Base-by-base conservation (phyloP, 495 filamentous ascomycete genomes). In the Chaetomidium leptoderma region DNA sequence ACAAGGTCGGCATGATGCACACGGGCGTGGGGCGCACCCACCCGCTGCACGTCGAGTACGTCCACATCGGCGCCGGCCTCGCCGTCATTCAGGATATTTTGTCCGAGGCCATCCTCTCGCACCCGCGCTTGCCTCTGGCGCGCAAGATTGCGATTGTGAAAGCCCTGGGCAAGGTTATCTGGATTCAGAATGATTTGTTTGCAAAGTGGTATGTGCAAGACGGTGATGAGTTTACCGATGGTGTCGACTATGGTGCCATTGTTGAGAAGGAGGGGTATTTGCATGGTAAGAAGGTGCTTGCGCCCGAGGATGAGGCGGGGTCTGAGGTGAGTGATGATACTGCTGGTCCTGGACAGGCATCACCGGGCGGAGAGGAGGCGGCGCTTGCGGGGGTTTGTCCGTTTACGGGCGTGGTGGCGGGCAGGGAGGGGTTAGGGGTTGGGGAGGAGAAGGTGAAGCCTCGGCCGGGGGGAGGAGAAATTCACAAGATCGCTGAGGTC, bases 171-270 rank as follows among this genome's bases (percentile, higher is more conserved):
- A 81, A 81, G 63, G 74, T 81, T 26, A 74, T 81, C 43, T 88
- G 86, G 86, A 87, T 89, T 63, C 86, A 90, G 70, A 88, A 89
- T 63, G 88, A 92, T 66, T 74, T 92, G 19, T 88, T 92, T 62
- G 84, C 87, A 9, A 86, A 83, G 70, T 88, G 84, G 81, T 86
- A 88, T 58, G 79, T 87, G 5, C 75, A 79, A 24, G 86, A 91
- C 57, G 86, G 86, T 35, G 87, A 88, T 32, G 86, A 90, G 67
- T 89, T 75, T 60, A 80, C 74, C 24, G 82, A 82, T 2, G 83
- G 85, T 35, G 78, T 78, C 53, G 80, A 79, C n/a, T 70, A 76
- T 27, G 74, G 69, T 19, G 73, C 71, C 24, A 72, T 82, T n/a
- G 70, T 85, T 11, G 82, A 85, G 61, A 68, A 67, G 30, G 86